phyloP scores from a whole-genome alignment of 2,329 filamentous ascomycete genomes.

The Microcyclosporella mali region DNA sequence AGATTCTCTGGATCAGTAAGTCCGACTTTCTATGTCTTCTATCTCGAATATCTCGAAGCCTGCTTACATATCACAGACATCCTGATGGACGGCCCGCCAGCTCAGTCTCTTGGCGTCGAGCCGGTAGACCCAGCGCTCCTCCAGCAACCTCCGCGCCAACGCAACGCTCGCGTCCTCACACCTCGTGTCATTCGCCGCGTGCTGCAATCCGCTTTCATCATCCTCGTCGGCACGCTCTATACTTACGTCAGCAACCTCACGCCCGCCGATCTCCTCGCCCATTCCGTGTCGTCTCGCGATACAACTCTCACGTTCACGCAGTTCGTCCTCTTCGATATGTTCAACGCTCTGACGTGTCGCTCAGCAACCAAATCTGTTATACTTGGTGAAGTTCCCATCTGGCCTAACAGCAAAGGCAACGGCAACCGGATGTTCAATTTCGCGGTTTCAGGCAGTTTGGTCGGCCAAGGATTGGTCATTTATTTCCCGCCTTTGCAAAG shows the following conservation, averaged over 20 bases:
- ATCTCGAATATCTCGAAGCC: too few species aligned
- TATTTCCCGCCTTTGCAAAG: conserved; percentile 91
- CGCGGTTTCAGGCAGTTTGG: conserved; percentile 76
- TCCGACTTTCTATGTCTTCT: conserved; percentile 19
- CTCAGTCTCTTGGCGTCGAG: conserved; percentile 93
- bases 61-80: too few species aligned
- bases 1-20: conserved; percentile 99
- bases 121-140: conserved; percentile 92
- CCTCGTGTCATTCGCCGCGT: conserved; percentile 74
- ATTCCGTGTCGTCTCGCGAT: conserved; percentile 77
- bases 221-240: conserved; percentile 85
- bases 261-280: conserved; percentile 53
- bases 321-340: conserved; percentile 99
- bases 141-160: conserved; percentile 78
- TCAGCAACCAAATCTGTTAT: conserved; percentile 86
- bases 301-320: conserved; percentile 99
- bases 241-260: conserved; percentile 92
- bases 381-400: conserved; percentile 58
- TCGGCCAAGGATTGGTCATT: conserved; percentile 84
- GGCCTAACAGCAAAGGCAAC: conserved; percentile 10
- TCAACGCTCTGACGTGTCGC: conserved; percentile 90
- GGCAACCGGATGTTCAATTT: conserved; percentile 95
- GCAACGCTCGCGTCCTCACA: conserved; percentile 87
- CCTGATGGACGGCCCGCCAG: conserved; percentile 97
- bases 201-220: conserved; percentile 76